Conservation (phyloP, 352 stramenopile species). For the Pythium phragmiticola region DNA sequence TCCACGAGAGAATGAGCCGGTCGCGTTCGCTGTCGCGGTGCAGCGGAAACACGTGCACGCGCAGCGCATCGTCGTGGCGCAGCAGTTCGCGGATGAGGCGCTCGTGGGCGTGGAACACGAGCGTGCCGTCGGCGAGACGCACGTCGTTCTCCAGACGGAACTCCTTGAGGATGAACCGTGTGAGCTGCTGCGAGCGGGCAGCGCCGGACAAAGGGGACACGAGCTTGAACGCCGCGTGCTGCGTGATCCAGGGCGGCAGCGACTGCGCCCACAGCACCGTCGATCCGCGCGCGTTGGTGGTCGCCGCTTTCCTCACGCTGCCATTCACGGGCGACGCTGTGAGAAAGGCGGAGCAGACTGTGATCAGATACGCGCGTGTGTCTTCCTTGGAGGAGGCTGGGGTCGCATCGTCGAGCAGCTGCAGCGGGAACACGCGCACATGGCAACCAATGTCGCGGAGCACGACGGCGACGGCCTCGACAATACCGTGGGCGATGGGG, state of each 20-base stretch:
- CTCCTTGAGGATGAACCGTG: constrained; percentile 49
- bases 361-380: constrained; percentile 48
- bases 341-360: constrained; percentile 35
- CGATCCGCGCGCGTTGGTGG: background rate
- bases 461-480: constrained; percentile 37
- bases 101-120: constrained; percentile 39
- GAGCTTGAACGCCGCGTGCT: constrained; percentile 46
- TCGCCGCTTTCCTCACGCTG: background rate
- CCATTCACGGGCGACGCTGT: constrained; percentile 9
- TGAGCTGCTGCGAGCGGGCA: constrained; percentile 59
- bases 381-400: constrained; percentile 32
- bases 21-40: constrained; percentile 56
- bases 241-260: constrained; percentile 45
- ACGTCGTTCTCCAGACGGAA: constrained; percentile 40
- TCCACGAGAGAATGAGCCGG: constrained; percentile 46
- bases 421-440: constrained; percentile 42
- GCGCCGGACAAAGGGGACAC: constrained; percentile 44
- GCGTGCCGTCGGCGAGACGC: constrained; percentile 24
- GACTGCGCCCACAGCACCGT: constrained; percentile 13
- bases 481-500: constrained; percentile 29
- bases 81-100: constrained; percentile 44
- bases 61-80: constrained; percentile 21
- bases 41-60: constrained; percentile 47
- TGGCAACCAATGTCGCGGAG: constrained; percentile 42
- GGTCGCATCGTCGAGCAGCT: constrained; percentile 26